These are phyloP conservation scores for Boletus sp. DNA, from an alignment of 768 basidiomycete genomes.

Conservation along the genomic window DNA sequence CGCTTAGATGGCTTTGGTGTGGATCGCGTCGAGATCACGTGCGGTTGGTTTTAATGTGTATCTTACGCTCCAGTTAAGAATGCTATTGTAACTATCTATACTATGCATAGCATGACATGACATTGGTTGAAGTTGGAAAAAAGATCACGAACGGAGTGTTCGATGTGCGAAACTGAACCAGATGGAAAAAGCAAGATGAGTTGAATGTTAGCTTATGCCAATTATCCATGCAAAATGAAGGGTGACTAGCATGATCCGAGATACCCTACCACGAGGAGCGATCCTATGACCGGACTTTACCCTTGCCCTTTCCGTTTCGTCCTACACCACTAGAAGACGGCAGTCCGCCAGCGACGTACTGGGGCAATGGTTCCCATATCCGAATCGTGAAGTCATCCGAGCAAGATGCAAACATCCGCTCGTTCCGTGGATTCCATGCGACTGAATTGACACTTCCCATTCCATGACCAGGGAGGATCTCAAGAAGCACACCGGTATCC, in stretches of 20 bases:
- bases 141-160: slow-evolving; percentile 26
- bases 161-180: slow-evolving; percentile 20
- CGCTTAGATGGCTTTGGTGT: too few species aligned
- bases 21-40: slow-evolving; percentile 23
- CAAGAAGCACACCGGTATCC: slow-evolving; percentile 78
- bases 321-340: slow-evolving; percentile 21
- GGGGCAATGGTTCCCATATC: slow-evolving; percentile 70
- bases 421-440: slow-evolving; percentile 90
- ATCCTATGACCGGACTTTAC: slow-evolving; percentile 52
- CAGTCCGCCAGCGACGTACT: slow-evolving; percentile 17
- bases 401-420: slow-evolving; percentile 93
- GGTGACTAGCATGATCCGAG: slow-evolving; percentile 17
- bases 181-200: slow-evolving; percentile 26
- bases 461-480: slow-evolving; percentile 86
- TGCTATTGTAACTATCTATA: slow-evolving; percentile 36
- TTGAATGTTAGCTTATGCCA: slow-evolving; percentile 29
- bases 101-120: slow-evolving; percentile 33
- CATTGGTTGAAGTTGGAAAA: slow-evolving; percentile 20
- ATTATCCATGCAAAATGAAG: slow-evolving; percentile 29
- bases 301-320: slow-evolving; percentile 59
- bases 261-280: slow-evolving; percentile 18
- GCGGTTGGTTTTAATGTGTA: slow-evolving; percentile 15
- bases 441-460: slow-evolving; percentile 91
- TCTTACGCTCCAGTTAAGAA: slow-evolving; percentile 19
- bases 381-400: slow-evolving; percentile 91